A percentile compares a stretch with the other conserved stretches of the same genome.
Conservation (phyloP, 1,284 basidiomycete species). For the Entoloma clypeatum region DNA sequence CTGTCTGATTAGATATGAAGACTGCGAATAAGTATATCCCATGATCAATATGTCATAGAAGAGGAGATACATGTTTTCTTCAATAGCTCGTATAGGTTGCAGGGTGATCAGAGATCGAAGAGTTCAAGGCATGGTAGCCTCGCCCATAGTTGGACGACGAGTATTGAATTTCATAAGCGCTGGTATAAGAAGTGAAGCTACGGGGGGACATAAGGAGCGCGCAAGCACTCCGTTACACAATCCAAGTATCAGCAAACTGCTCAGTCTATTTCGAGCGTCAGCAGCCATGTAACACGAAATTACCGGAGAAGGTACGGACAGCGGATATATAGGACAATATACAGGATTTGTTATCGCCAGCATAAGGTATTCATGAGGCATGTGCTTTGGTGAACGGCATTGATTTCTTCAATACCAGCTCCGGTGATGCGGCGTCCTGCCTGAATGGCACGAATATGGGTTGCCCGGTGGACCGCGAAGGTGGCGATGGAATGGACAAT, state of each 20-base stretch:
- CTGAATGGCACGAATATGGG: conserved; percentile 55
- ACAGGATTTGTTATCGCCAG: not conserved
- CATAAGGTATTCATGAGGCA: not conserved
- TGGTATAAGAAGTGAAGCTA: too few relatives aligned
- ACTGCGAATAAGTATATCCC: conserved; percentile 55
- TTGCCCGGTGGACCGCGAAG: conserved; percentile 21
- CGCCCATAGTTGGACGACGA: not conserved
- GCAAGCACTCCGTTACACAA: too few relatives aligned
- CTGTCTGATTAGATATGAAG: conserved; percentile 60
- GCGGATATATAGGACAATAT: too few relatives aligned
- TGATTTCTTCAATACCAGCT: conserved; percentile 51
- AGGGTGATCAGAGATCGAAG: conserved; percentile 24
- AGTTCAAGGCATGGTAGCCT: conserved; percentile 2
- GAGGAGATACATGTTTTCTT: conserved; percentile 73
- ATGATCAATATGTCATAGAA: too few relatives aligned
- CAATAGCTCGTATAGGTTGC: conserved; percentile 37
- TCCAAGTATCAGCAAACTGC: too few relatives aligned
- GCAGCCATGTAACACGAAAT: too few relatives aligned
- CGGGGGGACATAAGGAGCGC: too few relatives aligned
- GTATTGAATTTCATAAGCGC: too few relatives aligned
- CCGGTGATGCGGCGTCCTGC: conserved; percentile 52
- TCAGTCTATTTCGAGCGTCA: too few relatives aligned
- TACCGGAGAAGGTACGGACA: too few relatives aligned
- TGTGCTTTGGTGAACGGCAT: too few relatives aligned
- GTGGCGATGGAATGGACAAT: conserved; percentile 13